These are phyloP conservation scores for Wickerhamiella qilinensis DNA, from an alignment of 805 yeast genomes.

Conservation along the genomic window DNA sequence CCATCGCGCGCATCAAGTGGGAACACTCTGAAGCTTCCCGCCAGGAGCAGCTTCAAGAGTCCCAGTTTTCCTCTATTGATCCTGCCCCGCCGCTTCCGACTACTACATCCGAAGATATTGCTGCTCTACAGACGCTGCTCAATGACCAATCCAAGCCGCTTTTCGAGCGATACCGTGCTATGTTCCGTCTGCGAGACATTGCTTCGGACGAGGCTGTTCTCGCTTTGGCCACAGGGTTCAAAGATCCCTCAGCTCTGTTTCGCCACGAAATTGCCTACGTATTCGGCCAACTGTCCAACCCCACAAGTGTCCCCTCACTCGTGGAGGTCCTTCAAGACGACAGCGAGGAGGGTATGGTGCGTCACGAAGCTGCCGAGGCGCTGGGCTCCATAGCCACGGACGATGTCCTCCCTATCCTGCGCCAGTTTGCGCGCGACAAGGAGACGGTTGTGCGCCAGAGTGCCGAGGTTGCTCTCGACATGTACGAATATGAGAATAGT, in stretches of 20 bases:
- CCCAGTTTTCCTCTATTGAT: constrained; percentile 75
- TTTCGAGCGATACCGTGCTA: constrained; percentile 92
- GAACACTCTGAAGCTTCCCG: constrained; percentile 52
- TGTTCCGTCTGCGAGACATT: constrained; percentile 93
- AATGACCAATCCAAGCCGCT: constrained; percentile 65
- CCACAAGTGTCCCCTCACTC: constrained; percentile 78
- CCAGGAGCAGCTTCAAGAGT: constrained; percentile 54
- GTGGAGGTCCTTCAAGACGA: constrained; percentile 64
- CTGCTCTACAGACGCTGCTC: constrained; percentile 47
- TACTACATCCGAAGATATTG: constrained; percentile 33
- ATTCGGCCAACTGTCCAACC: constrained; percentile 92
- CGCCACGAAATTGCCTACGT: constrained; percentile 97
- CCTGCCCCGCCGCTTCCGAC: constrained; percentile 97
- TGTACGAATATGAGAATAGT: constrained; percentile 91
- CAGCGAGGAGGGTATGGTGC: constrained; percentile 91
- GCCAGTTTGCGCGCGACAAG: constrained; percentile 59
- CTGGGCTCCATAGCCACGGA: constrained; percentile 93
- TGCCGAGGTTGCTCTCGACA: constrained; percentile 92
- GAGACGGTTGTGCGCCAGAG: constrained; percentile 91
- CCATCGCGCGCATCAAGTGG: constrained; percentile 91
- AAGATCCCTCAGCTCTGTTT: constrained; percentile 82
- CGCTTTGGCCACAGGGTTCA: constrained; percentile 82
- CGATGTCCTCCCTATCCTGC: constrained; percentile 79
- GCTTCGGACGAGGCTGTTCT: constrained; percentile 85
- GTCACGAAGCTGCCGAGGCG: constrained; percentile 99